These are phyloP conservation scores for Talaromyces sp. DNA, from an alignment of 2,329 filamentous ascomycete species.

Conservation along the genomic window DNA sequence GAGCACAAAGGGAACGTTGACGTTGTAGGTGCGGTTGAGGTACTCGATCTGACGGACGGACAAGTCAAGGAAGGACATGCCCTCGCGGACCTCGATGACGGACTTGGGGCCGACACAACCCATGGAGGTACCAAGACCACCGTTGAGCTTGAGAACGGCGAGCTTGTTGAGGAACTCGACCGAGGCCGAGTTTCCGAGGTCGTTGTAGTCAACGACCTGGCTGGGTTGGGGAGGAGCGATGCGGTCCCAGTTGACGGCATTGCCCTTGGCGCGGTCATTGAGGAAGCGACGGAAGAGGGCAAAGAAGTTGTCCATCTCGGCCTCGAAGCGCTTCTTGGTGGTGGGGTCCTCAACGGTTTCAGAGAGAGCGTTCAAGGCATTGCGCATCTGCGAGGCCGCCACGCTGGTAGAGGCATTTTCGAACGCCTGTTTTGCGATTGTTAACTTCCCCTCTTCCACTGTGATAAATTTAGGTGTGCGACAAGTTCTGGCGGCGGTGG, in stretches of 20 bases:
- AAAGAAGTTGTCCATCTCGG: constrained; percentile 99
- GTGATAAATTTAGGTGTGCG: no score
- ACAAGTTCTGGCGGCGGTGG: not conserved
- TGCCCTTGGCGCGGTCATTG: constrained; percentile 98
- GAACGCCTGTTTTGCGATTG: constrained; percentile 64
- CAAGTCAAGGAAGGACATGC: constrained; percentile 99
- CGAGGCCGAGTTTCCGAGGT: constrained; percentile 81
- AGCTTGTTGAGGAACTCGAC: constrained; percentile 95
- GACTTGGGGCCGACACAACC: constrained; percentile 99
- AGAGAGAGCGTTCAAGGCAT: constrained; percentile 84
- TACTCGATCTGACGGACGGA: constrained; percentile 98
- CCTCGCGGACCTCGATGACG: constrained; percentile 97
- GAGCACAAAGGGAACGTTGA: constrained; percentile 95
- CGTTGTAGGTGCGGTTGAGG: constrained; percentile 95
- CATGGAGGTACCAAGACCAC: constrained; percentile 99
- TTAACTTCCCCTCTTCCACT: not conserved
- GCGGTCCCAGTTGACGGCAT: constrained; percentile 90
- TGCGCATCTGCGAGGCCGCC: constrained; percentile 97
- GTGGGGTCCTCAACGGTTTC: constrained; percentile 79
- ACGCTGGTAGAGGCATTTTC: constrained; percentile 99
- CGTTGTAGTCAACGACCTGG: constrained; percentile 93
- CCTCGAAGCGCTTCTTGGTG: constrained; percentile 81
- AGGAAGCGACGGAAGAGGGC: constrained; percentile 96
- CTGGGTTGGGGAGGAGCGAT: constrained; percentile 88
- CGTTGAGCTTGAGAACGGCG: constrained; percentile 97